Base-by-base conservation (phyloP, 2,329 filamentous ascomycete genomes). In the Ophiostoma triangulosporum region DNA sequence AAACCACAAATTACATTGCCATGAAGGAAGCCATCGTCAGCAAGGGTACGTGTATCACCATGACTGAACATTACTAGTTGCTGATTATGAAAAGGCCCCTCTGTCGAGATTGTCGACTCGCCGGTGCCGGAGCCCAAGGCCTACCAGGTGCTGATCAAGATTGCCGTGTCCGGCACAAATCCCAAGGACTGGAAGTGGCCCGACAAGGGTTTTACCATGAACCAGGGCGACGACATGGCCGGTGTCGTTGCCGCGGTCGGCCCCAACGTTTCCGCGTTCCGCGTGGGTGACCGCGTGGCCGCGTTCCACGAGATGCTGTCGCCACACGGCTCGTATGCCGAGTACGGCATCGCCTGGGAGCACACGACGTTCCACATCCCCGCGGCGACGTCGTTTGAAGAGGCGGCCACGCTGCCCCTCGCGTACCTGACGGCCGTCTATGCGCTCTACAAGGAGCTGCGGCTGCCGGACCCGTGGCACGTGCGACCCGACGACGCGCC, bases 141-240 rank as follows among this genome's bases (percentile, higher is more conserved):
- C 1, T 65, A 50, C 51, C 50, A 60, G 43, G 33, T 60, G 17
- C 33, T 60, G 27, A 57, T 60, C 54, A 48, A 52, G 40, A 57
- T 60, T 4, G 56, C 53, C 20, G 57, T 70, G 50, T 68, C 67
- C 52, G 70, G 70, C 9, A 71, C 67, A 20, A 74, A 74, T 59
- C 73, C 72, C 7, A 75, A 74, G 58, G 72, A 74, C 60, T 72
- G 70, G 70, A 71, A 72, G 55, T 15, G 66, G 0, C 62, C 67
- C 2, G 26, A 43, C 15, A n/a, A 0, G 12, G 48, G 48, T n/a
- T 17, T 6, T n/a, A 2, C 2, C 9, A 32, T 31, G 45, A 78
- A 79, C 64, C 61, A 66, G 17, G 76, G 76, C 51, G 76, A 79
- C 54, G 76, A 80, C 61, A 75, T 79, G 40, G 75, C 75, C 2